Conservation (phyloP, 257 asterid genomes). For the Hygrophila difformis region DNA sequence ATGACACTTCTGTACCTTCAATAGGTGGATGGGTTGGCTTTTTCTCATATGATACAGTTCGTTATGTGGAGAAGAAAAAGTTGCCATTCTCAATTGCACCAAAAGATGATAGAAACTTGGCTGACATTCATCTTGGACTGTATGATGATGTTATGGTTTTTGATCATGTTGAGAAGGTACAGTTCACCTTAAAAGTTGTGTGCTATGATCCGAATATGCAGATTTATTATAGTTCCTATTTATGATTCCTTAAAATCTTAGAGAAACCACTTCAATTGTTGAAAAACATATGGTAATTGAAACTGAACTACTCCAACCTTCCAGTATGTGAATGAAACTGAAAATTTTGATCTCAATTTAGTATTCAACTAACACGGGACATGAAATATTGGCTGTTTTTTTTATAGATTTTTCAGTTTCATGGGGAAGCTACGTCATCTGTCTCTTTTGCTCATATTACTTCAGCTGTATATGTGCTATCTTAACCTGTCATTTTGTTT, state of each 20-base stretch:
- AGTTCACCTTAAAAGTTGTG: slow-evolving; percentile 1
- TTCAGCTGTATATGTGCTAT: slow-evolving; percentile 7
- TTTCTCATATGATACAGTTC: slow-evolving; percentile 86
- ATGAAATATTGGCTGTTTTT: too few species aligned
- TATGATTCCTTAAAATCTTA: too few species aligned
- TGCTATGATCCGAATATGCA: neutral
- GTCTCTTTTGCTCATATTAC: neutral
- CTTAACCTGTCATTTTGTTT: neutral
- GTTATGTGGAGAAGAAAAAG: slow-evolving; percentile 60
- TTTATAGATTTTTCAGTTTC: too few species aligned
- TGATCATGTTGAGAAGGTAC: slow-evolving; percentile 92
- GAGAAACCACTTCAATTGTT: too few species aligned
- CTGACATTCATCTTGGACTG: slow-evolving; percentile 88
- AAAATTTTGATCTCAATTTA: too few species aligned
- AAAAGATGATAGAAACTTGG: slow-evolving; percentile 57
- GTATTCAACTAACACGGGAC: too few species aligned
- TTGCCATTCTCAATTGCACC: slow-evolving; percentile 63
- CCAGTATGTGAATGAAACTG: too few species aligned
- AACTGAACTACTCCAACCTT: too few species aligned
- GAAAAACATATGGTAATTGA: too few species aligned
- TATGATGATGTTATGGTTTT: slow-evolving; percentile 77
- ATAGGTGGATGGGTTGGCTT: slow-evolving; percentile 98
- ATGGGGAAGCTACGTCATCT: too few species aligned
- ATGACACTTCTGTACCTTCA: neutral
- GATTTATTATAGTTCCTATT: too few species aligned